phyloP scores from a whole-genome alignment of 805 yeast species.

The Nakazawaea holstii region DNA sequence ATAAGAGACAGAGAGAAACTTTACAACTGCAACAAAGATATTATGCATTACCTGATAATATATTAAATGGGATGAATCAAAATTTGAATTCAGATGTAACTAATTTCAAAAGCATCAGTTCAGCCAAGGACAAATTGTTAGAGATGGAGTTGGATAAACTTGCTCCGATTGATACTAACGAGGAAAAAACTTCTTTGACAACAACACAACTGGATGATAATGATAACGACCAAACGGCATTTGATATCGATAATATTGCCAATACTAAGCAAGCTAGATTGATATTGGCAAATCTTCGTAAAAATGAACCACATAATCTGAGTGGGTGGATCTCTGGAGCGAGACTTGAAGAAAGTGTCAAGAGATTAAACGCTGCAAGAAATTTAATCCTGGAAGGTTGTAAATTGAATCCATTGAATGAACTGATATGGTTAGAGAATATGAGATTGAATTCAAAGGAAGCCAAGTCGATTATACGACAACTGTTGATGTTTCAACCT shows the following conservation, averaged over 20 bases:
- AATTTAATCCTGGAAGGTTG: constrained; percentile 72
- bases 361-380: constrained; percentile 51
- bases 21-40: constrained; percentile 60
- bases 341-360: constrained; percentile 63
- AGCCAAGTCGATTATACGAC: constrained; percentile 54
- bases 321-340: constrained; percentile 88
- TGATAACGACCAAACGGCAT: constrained; percentile 3
- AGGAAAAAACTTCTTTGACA: no score
- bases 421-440: constrained; percentile 79
- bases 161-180: no score
- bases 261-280: constrained; percentile 56
- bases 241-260: constrained; percentile 30
- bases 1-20: constrained; percentile 64
- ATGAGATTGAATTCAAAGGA: constrained; percentile 50
- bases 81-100: constrained; percentile 25
- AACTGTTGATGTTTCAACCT: constrained; percentile 56
- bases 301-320: constrained; percentile 66
- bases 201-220: no score
- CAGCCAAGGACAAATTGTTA: constrained; percentile 59
- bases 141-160: constrained; percentile 46
- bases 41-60: constrained; percentile 79
- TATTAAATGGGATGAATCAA: constrained; percentile 35
- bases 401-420: constrained; percentile 54
- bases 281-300: constrained; percentile 62
- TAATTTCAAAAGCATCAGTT: constrained; percentile 48